Base-by-base conservation (phyloP, 2,329 filamentous ascomycete genomes). In the Diatrype stigma region DNA sequence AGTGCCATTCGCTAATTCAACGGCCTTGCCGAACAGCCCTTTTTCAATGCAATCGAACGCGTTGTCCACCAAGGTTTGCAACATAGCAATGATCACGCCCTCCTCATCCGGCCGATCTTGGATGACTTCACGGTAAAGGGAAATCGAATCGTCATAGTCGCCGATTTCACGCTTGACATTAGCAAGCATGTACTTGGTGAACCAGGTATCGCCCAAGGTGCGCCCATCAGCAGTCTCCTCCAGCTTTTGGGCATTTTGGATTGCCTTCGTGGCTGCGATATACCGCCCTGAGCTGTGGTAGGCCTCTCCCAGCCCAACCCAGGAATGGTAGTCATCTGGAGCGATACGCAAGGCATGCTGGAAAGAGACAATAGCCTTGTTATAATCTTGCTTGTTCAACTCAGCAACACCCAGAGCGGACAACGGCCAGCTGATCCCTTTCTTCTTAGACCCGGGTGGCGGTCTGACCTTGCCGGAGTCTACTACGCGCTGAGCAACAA, bases 221-320 rank as follows among this genome's bases (percentile, higher is more conserved):
- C 80, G 69, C 63, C 78, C 63, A n/a, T 75, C 68, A 0, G 80
- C 68, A 1, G 78, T 76, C 26, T 81, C 76, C 55, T 93, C 89
- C 4, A 96, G 77, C 49, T 80, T 81, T 64, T 93, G 86, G 0
- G 93, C 94, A 63, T 96, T 88, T 32, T 89, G 76, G 58, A 97
- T 94, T 0, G 94, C 91, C 64, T 94, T 93, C 3, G 88, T 90
- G 0, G 94, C 93, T n/a, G 94, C 93, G 53, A 96, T 88, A 63
- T 95, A 95, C 55, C 93, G 81, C 10, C 94, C 93, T 16, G 92
- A 96, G 60, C 89, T 94, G 66, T 96, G 88, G 64, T 99, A 99
- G 64, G 91, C 96, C 71, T 99, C 94, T n/a, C 93, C 94, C 1
- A 99, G 78, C 1, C 94, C 94, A 22, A 99, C 89, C 84, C 93